A percentile compares a stretch with the other conserved stretches of the same genome.
phyloP scores from a whole-genome alignment of 2,329 filamentous ascomycete genomes.

The Mycogone perniciosa region DNA sequence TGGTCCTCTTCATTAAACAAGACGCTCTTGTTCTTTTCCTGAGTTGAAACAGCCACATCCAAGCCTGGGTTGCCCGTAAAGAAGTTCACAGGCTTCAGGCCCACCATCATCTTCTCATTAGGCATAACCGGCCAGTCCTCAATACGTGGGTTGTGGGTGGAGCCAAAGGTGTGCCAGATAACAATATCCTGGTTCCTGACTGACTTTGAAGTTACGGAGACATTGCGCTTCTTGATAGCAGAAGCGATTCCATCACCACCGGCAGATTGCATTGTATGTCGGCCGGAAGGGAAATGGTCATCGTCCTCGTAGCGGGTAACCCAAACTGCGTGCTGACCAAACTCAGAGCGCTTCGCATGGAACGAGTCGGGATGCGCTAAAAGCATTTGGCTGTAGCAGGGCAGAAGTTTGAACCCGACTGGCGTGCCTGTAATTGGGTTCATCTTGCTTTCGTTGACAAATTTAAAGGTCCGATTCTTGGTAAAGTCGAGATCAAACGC shows the following conservation, averaged over 20 bases:
- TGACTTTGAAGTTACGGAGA: constrained; percentile 23
- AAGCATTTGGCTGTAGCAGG: constrained; percentile 40
- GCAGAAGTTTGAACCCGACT: constrained; percentile 41
- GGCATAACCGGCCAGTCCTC: constrained; percentile 69
- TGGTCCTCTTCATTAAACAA: no score
- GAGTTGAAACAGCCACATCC: background rate
- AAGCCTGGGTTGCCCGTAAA: constrained; percentile 30
- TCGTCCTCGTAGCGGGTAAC: constrained; percentile 38
- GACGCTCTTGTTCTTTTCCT: no score
- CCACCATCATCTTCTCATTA: constrained; percentile 47
- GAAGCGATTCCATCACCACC: constrained; percentile 27
- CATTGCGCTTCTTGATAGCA: constrained; percentile 23
- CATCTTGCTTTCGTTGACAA: constrained; percentile 37
- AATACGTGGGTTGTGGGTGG: constrained; percentile 58
- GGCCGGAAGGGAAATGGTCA: constrained; percentile 37
- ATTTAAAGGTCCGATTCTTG: constrained; percentile 51
- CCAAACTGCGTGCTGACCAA: constrained; percentile 39
- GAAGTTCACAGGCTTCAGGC: constrained; percentile 48
- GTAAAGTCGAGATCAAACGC: constrained; percentile 56
- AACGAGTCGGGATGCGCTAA: constrained; percentile 34
- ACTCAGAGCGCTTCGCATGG: constrained; percentile 36
- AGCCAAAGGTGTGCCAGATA: constrained; percentile 52
- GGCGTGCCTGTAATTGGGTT: constrained; percentile 40
- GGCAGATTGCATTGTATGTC: constrained; percentile 42
- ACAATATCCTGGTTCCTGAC: constrained; percentile 47